These are phyloP conservation scores for Fusarium sp. DNA, from an alignment of 2,329 filamentous ascomycete species.

Conservation along the genomic window DNA sequence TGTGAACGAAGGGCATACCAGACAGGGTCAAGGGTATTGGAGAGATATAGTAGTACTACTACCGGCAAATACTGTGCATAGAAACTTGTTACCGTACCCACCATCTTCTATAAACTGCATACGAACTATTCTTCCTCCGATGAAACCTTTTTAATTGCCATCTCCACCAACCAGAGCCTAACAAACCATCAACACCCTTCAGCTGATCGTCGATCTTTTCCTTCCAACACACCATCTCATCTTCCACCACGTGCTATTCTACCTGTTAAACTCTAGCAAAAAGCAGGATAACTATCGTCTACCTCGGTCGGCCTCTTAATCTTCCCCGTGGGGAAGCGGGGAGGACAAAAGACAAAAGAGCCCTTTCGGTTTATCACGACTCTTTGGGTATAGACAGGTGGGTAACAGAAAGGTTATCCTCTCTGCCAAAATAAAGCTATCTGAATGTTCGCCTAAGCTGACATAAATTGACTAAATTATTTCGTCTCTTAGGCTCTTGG, in stretches of 20 bases:
- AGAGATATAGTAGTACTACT: neutral
- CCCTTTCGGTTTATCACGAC: conserved; percentile 24
- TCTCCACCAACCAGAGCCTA: conserved; percentile 34
- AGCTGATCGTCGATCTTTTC: conserved; percentile 36
- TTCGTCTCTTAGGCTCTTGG: neutral
- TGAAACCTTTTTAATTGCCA: neutral
- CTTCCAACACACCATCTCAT: conserved; percentile 8
- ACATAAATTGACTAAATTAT: neutral
- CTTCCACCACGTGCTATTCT: conserved; percentile 4
- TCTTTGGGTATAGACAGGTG: conserved; percentile 35
- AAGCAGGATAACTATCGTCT: neutral
- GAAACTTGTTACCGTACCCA: conserved; percentile 9
- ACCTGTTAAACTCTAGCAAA: neutral
- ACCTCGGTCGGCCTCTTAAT: conserved; percentile 25
- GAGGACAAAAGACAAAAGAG: neutral
- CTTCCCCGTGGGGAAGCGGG: conserved; percentile 39
- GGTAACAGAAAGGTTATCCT: neutral
- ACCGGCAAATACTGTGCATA: neutral
- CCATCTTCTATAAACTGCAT: conserved; percentile 10
- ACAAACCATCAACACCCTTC: conserved; percentile 8
- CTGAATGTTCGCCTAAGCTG: neutral
- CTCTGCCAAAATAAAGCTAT: neutral
- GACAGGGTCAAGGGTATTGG: neutral
- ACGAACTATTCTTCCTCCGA: neutral
- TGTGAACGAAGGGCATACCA: neutral